phyloP scores from a whole-genome alignment of 2,329 filamentous ascomycete genomes.

The Tolypocladium pustulatum region DNA sequence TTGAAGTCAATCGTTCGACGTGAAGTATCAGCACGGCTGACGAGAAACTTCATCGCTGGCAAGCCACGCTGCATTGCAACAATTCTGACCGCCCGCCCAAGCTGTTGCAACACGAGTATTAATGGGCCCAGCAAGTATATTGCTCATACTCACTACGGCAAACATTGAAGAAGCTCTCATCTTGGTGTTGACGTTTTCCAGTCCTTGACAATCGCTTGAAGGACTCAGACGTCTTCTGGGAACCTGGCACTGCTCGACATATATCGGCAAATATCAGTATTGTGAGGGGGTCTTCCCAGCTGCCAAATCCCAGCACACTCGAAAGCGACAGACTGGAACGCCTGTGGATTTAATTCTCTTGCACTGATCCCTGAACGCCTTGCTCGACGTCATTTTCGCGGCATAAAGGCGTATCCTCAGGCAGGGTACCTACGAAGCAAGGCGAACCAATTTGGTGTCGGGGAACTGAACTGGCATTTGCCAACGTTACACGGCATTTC shows the following conservation, averaged over 20 bases:
- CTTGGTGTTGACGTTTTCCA: not conserved
- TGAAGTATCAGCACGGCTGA: not conserved
- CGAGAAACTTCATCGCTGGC: not conserved
- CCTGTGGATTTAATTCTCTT: too few species aligned
- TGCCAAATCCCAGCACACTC: not conserved
- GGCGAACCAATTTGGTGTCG: not conserved
- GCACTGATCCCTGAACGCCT: not conserved
- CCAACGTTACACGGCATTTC: constrained; percentile 3
- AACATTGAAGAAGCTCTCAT: not conserved
- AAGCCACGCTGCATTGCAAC: not conserved
- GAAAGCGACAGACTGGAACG: not conserved
- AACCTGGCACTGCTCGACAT: not conserved
- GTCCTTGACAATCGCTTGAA: not conserved
- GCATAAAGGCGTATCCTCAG: not conserved
- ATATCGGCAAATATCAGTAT: not conserved
- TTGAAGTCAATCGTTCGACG: not conserved
- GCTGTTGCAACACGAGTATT: not conserved
- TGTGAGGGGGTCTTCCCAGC: not conserved
- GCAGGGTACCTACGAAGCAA: not conserved
- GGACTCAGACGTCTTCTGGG: not conserved
- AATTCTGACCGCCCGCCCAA: not conserved
- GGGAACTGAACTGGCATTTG: not conserved
- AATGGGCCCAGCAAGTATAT: not conserved
- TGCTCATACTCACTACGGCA: not conserved
- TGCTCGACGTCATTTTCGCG: not conserved